phyloP scores from a whole-genome alignment of 2,329 filamentous ascomycete species.

The Phaeosphaeria sp. region DNA sequence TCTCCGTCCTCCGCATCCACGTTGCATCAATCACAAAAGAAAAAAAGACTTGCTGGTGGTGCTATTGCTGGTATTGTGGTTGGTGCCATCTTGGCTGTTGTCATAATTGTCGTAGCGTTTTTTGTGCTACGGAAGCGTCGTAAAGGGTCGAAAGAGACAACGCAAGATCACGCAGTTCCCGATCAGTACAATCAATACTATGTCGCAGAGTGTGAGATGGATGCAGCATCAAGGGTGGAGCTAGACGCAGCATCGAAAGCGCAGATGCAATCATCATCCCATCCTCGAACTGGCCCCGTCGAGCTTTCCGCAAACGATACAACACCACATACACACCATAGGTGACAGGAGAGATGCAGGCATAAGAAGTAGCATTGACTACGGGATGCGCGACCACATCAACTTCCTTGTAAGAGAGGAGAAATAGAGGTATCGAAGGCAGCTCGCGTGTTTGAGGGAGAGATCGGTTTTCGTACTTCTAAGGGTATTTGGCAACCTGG shows the following conservation, averaged over 20 bases:
- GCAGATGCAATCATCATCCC: neutral
- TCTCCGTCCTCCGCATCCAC: neutral
- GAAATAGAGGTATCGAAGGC: too few relatives aligned
- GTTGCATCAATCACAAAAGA: neutral
- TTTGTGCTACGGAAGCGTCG: neutral
- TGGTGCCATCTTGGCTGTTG: neutral
- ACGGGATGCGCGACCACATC: too few relatives aligned
- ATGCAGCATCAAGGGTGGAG: neutral
- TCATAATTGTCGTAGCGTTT: neutral
- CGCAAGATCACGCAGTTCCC: neutral
- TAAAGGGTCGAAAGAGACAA: neutral
- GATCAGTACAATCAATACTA: neutral
- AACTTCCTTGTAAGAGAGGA: too few relatives aligned
- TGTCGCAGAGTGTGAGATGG: neutral
- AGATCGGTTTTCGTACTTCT: too few relatives aligned
- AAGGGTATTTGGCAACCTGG: too few relatives aligned
- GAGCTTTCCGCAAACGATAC: neutral
- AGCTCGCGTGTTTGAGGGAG: too few relatives aligned
- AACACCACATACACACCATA: too few relatives aligned
- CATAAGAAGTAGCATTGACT: too few relatives aligned
- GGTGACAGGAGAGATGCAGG: too few relatives aligned
- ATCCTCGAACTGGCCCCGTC: neutral
- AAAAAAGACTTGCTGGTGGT: neutral
- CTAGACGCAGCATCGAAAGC: neutral
- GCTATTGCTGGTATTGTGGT: neutral